Evolutionary conservation across 2,329 filamentous ascomycete genomes (phyloP).

Genomic region (Penicillium sp.): DNA sequence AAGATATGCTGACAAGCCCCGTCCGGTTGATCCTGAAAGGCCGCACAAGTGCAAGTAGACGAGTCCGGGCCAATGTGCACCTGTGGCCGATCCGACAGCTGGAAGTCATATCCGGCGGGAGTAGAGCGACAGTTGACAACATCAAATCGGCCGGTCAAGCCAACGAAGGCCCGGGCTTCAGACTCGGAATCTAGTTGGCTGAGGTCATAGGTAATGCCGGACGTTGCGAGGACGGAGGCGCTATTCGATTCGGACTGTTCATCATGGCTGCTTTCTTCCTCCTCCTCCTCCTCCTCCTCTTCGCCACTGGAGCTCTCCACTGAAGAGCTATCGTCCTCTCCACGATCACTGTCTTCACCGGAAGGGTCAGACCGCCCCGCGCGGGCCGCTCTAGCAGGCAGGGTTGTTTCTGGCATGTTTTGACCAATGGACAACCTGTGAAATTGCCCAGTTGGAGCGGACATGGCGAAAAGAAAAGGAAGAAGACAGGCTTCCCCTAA

Average conservation of each 20-base stretch:
- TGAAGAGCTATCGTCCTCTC: conserved; percentile 9
- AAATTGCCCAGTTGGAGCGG: conserved; percentile 34
- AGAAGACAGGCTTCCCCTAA: background rate
- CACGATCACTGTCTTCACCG: conserved; percentile 14
- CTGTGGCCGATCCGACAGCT: conserved; percentile 29
- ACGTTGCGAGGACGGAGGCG: conserved; percentile 23
- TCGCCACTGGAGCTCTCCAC: conserved; percentile 11
- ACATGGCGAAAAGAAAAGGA: conserved; percentile 26
- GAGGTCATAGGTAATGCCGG: conserved; percentile 32
- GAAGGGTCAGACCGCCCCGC: conserved; percentile 15
- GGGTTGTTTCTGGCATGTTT: conserved; percentile 26
- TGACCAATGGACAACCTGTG: conserved; percentile 33
- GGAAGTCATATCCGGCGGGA: conserved; percentile 30
- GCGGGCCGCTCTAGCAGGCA: conserved; percentile 14
- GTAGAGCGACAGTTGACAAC: conserved; percentile 29
- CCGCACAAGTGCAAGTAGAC: conserved; percentile 32
- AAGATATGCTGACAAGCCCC: conserved; percentile 38
- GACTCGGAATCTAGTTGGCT: conserved; percentile 24
- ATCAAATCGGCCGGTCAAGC: conserved; percentile 28
- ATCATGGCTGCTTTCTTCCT: conserved; percentile 14
- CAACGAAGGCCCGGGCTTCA: conserved; percentile 28
- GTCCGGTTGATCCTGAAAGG: conserved; percentile 24
- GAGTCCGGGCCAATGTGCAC: conserved; percentile 27
- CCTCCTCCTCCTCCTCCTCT: conserved; percentile 10
- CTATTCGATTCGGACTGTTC: conserved; percentile 16